Evolutionary conservation across 148 eudicot species (phyloP).

Genomic region (Fallopia convolvulus): DNA sequence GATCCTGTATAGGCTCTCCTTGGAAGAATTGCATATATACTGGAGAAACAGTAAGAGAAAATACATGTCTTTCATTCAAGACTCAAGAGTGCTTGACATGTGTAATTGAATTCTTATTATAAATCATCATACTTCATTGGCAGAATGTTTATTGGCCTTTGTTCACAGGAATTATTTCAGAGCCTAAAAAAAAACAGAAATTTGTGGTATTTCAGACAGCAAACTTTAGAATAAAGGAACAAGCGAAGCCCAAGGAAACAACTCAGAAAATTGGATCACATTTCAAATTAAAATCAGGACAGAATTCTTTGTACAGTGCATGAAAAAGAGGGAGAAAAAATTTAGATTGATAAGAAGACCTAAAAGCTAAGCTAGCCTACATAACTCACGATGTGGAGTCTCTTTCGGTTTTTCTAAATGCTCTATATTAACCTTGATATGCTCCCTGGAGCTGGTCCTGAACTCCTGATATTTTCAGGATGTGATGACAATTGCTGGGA

Average conservation of each 20-base stretch:
- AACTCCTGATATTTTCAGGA: too few relatives aligned
- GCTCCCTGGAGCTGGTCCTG: background rate
- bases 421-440: background rate
- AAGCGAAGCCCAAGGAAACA: background rate
- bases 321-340: background rate
- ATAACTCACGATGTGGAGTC: background rate
- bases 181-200: background rate
- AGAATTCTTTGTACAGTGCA: background rate
- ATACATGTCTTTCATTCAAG: too few relatives aligned
- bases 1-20: slow-evolving; percentile 30
- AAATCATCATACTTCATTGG: background rate
- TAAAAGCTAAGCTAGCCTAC: background rate
- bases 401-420: background rate
- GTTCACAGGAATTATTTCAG: background rate
- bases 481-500: background rate
- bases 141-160: background rate
- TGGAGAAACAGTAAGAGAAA: slow-evolving; percentile 50
- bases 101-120: background rate
- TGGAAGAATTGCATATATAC: slow-evolving; percentile 54
- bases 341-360: background rate
- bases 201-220: background rate
- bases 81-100: too few relatives aligned
- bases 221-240: background rate
- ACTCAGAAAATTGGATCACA: background rate
- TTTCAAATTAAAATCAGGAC: background rate